These are phyloP conservation scores for Paxillus involutus DNA, from an alignment of 768 basidiomycete species.

Conservation along the genomic window DNA sequence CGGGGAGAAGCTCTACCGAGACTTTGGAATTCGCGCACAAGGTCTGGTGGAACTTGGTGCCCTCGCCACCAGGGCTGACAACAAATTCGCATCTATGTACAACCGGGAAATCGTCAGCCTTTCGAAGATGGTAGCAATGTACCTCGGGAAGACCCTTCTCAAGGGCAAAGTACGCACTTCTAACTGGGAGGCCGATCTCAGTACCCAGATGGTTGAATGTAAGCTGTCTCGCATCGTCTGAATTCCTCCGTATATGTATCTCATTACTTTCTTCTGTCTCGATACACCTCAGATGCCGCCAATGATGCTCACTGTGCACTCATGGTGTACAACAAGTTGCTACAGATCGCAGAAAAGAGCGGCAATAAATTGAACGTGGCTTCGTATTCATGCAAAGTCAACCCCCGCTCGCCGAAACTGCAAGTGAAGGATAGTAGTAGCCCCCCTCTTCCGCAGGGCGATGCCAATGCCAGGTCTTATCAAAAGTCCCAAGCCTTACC, in stretches of 20 bases:
- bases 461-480: not conserved
- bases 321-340: conserved; percentile 41
- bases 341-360: conserved; percentile 28
- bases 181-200: conserved; percentile 45
- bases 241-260: not conserved
- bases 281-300: conserved; percentile 41
- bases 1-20: conserved; percentile 46
- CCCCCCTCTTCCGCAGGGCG: not conserved
- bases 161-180: conserved; percentile 48
- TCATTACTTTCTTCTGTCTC: not conserved
- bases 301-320: conserved; percentile 52
- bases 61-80: conserved; percentile 42
- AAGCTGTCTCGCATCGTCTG: not conserved
- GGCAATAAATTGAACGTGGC: conserved; percentile 16
- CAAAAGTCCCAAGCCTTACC: conserved; percentile 8
- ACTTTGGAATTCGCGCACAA: conserved; percentile 42
- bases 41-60: conserved; percentile 47
- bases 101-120: conserved; percentile 43
- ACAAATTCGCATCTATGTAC: conserved; percentile 30
- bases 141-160: conserved; percentile 36
- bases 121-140: conserved; percentile 42
- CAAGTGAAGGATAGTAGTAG: not conserved
- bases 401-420: conserved; percentile 6
- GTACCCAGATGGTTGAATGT: conserved; percentile 40
- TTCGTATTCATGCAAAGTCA: conserved; percentile 29